phyloP scores from a whole-genome alignment of 2,329 filamentous ascomycete species.

The Boeremia lycopersici region DNA sequence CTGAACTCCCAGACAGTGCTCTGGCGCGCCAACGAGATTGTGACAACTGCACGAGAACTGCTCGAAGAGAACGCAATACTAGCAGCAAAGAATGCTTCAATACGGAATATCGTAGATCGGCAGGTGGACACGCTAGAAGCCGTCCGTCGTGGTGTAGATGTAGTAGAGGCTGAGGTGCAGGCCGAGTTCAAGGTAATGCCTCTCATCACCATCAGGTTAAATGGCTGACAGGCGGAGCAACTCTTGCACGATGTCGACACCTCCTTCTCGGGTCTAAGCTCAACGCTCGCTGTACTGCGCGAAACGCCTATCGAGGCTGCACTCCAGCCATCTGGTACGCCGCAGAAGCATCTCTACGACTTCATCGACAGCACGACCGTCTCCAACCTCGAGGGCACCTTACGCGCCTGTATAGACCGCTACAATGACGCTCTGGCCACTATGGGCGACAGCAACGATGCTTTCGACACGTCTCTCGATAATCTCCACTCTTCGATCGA shows the following conservation, averaged over 20 bases:
- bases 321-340: conserved; percentile 60
- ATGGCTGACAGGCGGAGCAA: conserved; percentile 39
- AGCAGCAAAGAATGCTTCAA: conserved; percentile 56
- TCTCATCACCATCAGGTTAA: conserved; percentile 2
- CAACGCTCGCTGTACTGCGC: conserved; percentile 69
- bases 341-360: conserved; percentile 69
- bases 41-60: conserved; percentile 73
- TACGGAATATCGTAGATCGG: conserved; percentile 51
- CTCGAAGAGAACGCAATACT: conserved; percentile 81
- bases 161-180: conserved; percentile 50
- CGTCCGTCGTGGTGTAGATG: conserved; percentile 51
- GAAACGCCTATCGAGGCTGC: conserved; percentile 68
- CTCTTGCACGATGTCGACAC: conserved; percentile 70
- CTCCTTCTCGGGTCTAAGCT: conserved; percentile 67
- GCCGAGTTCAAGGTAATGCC: conserved; percentile 51
- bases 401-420: conserved; percentile 74
- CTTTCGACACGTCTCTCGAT: conserved; percentile 75
- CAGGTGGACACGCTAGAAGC: conserved; percentile 53
- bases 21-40: conserved; percentile 84
- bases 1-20: conserved; percentile 83
- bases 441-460: conserved; percentile 60
- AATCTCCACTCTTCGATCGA: conserved; percentile 45
- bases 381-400: conserved; percentile 65
- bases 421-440: conserved; percentile 71
- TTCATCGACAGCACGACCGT: conserved; percentile 78